These are phyloP conservation scores for Tetraselmis chui DNA, from an alignment of 139 green algal species.

Conservation along the genomic window DNA sequence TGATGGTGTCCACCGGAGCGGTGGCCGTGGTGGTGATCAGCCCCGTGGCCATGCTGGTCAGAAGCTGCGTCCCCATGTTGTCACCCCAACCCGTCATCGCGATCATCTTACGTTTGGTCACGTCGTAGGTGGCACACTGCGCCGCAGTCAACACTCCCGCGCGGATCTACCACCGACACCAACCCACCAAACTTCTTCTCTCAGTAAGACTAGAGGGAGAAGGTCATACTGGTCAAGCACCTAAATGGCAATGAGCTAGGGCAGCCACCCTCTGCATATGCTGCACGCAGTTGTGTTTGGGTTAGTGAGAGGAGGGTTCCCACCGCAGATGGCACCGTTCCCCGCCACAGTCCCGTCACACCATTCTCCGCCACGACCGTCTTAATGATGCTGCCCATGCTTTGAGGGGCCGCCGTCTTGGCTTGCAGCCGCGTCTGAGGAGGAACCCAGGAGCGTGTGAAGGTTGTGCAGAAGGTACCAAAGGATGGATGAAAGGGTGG, in stretches of 20 bases:
- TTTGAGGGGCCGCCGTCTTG: neutral
- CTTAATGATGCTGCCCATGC: neutral
- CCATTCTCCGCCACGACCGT: neutral
- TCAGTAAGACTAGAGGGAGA: too few species aligned
- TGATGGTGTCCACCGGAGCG: constrained; percentile 79
- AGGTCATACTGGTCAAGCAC: too few species aligned
- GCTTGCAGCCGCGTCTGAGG: neutral
- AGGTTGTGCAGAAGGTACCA: neutral
- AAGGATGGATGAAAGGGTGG: neutral
- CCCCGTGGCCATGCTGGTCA: constrained; percentile 64
- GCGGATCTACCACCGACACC: constrained; percentile 45
- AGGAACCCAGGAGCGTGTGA: neutral
- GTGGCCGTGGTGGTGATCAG: constrained; percentile 82
- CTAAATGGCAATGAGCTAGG: too few species aligned
- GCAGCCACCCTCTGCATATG: too few species aligned
- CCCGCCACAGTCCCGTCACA: neutral
- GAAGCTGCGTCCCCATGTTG: constrained; percentile 43
- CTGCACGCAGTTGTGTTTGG: too few species aligned
- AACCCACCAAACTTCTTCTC: too few species aligned
- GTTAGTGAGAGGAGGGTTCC: too few species aligned
- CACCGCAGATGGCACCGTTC: neutral
- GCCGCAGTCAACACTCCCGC: constrained; percentile 66
- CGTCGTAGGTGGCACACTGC: constrained; percentile 80
- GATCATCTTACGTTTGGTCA: too few species aligned
- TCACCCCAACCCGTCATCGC: constrained; percentile 47